Conservation (phyloP, 2,329 filamentous ascomycete genomes). For the Apiospora arundinis region DNA sequence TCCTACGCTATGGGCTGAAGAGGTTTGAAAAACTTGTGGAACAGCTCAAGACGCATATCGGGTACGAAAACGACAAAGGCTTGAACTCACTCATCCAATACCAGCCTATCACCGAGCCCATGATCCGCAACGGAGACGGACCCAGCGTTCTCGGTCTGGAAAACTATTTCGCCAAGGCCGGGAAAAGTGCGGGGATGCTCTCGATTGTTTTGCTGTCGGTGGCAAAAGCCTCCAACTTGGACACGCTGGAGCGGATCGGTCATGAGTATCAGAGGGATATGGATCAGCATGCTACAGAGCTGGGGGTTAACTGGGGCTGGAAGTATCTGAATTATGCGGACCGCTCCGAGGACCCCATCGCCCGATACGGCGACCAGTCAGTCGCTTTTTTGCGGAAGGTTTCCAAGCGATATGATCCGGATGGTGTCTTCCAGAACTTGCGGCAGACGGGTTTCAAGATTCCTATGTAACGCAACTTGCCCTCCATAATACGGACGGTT, state of each 20-base stretch:
- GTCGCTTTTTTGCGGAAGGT: conserved; percentile 37
- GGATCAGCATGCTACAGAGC: conserved; percentile 28
- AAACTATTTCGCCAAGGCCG: conserved; percentile 26
- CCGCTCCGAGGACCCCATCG: conserved; percentile 38
- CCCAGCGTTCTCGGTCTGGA: not conserved
- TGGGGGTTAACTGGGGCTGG: conserved; percentile 35
- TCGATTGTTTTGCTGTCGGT: conserved; percentile 36
- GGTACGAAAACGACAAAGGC: not conserved
- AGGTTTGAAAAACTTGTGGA: not conserved
- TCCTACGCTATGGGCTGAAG: not conserved
- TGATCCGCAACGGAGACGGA: not conserved
- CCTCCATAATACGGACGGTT: too few relatives aligned
- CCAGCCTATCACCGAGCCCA: not conserved
- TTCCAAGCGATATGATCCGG: conserved; percentile 44
- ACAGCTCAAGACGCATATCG: not conserved
- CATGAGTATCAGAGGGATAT: conserved; percentile 38
- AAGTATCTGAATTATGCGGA: conserved; percentile 47
- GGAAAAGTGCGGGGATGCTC: conserved; percentile 35
- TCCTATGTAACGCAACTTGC: not conserved
- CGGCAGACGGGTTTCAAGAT: conserved; percentile 3
- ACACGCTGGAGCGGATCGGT: conserved; percentile 39
- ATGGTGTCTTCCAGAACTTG: conserved; percentile 36
- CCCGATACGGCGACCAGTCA: conserved; percentile 43
- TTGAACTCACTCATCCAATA: not conserved
- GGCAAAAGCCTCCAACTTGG: conserved; percentile 35